phyloP scores from a whole-genome alignment of 345 rosid species.

The Zanthoxylum bungeanum region DNA sequence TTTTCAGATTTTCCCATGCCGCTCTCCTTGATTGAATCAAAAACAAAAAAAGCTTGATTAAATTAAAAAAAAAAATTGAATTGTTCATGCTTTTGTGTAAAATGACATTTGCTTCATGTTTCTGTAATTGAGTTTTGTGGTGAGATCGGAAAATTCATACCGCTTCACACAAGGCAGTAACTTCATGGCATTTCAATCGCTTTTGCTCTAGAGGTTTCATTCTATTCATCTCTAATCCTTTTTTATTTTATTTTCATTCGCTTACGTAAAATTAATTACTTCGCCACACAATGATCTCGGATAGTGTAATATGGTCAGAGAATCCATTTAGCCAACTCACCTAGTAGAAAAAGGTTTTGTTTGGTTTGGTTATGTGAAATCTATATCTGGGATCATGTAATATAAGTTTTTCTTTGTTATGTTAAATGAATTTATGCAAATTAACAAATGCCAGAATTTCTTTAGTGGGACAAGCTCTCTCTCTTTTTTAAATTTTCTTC shows the following conservation, averaged over 20 bases:
- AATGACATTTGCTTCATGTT: background rate
- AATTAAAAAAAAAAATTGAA: background rate
- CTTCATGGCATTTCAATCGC: background rate
- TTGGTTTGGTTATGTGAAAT: too few relatives aligned
- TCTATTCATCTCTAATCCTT: background rate
- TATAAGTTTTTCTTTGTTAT: background rate
- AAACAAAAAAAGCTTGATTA: background rate
- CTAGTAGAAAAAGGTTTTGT: too few relatives aligned
- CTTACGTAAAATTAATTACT: too few relatives aligned
- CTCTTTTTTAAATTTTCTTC: background rate
- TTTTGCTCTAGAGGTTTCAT: background rate
- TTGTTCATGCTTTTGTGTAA: background rate
- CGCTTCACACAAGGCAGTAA: background rate
- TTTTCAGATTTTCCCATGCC: background rate
- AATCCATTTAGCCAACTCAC: too few relatives aligned
- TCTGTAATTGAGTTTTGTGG: background rate
- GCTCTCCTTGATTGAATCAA: background rate
- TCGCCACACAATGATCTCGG: too few relatives aligned
- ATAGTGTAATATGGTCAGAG: too few relatives aligned
- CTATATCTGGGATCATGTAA: background rate
- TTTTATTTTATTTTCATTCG: background rate
- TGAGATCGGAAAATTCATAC: background rate
- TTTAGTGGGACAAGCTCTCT: too few relatives aligned
- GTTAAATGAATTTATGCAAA: too few relatives aligned
- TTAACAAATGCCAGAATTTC: too few relatives aligned